phyloP scores from a whole-genome alignment of 441 rosid species.

The Arabidopsis lyrata region DNA sequence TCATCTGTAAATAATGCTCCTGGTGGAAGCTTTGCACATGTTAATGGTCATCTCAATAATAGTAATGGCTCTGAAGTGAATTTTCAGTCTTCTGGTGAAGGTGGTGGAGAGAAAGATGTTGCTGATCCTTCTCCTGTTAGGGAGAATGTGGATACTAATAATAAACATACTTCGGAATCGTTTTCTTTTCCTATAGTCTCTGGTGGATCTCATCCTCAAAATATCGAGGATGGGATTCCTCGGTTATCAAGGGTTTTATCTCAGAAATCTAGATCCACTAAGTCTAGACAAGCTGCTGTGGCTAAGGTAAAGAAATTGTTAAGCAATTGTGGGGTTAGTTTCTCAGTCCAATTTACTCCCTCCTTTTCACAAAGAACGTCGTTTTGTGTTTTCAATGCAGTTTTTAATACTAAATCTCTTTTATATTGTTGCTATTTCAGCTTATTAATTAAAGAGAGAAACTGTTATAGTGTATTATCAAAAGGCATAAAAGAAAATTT shows the following conservation, averaged over 20 bases:
- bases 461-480: too few species aligned
- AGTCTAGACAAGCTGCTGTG: conserved; percentile 83
- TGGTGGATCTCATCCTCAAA: conserved; percentile 54
- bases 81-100: conserved; percentile 61
- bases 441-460: too few species aligned
- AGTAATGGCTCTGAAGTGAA: conserved; percentile 50
- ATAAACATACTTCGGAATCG: conserved; percentile 56
- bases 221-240: conserved; percentile 78
- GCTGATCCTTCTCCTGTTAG: conserved; percentile 52
- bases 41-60: conserved; percentile 62
- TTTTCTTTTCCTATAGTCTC: conserved; percentile 60
- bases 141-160: conserved; percentile 49
- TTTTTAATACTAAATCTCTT: too few species aligned
- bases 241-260: conserved; percentile 70
- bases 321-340: neutral
- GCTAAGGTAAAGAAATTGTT: conserved; percentile 63
- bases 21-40: conserved; percentile 76
- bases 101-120: conserved; percentile 46
- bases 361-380: too few species aligned
- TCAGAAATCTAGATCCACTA: conserved; percentile 76
- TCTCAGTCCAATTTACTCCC: neutral
- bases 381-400: too few species aligned
- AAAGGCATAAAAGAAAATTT: too few species aligned
- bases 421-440: too few species aligned
- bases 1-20: conserved; percentile 92